These are phyloP conservation scores for Trypanosoma conorhini DNA, from an alignment of 208 protist genomes.

Conservation along the genomic window DNA sequence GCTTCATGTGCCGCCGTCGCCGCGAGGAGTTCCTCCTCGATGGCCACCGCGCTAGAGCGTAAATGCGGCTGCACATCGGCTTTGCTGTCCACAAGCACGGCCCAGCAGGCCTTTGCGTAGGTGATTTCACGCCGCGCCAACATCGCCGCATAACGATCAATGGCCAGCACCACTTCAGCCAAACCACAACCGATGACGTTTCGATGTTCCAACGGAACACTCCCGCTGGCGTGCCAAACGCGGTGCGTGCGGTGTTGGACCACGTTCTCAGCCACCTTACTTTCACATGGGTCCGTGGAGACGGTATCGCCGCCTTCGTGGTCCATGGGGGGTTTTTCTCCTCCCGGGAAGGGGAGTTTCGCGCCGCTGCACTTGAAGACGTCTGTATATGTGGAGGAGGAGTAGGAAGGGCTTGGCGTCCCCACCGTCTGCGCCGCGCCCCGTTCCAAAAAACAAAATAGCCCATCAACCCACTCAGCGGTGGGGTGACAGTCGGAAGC, in stretches of 20 bases:
- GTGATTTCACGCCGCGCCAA: slow-evolving; percentile 57
- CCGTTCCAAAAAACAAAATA: slow-evolving; percentile 18
- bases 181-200: slow-evolving; percentile 66
- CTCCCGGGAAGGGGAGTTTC: neutral
- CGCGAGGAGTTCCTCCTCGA: slow-evolving; percentile 67
- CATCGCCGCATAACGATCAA: slow-evolving; percentile 71
- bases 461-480: slow-evolving; percentile 16
- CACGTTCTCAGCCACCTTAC: neutral
- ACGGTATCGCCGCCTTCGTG: too few species aligned
- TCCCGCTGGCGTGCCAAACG: neutral
- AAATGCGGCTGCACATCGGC: slow-evolving; percentile 29
- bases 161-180: slow-evolving; percentile 51
- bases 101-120: slow-evolving; percentile 67
- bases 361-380: neutral
- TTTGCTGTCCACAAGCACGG: slow-evolving; percentile 56
- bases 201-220: slow-evolving; percentile 18
- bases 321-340: neutral
- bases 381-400: neutral
- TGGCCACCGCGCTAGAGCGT: slow-evolving; percentile 41
- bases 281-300: neutral
- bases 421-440: slow-evolving; percentile 1
- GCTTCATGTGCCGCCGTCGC: slow-evolving; percentile 45
- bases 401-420: neutral
- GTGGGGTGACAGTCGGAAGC: neutral
- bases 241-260: neutral